phyloP scores from a whole-genome alignment of 495 filamentous ascomycete species.

The Pyrenula aspistea region DNA sequence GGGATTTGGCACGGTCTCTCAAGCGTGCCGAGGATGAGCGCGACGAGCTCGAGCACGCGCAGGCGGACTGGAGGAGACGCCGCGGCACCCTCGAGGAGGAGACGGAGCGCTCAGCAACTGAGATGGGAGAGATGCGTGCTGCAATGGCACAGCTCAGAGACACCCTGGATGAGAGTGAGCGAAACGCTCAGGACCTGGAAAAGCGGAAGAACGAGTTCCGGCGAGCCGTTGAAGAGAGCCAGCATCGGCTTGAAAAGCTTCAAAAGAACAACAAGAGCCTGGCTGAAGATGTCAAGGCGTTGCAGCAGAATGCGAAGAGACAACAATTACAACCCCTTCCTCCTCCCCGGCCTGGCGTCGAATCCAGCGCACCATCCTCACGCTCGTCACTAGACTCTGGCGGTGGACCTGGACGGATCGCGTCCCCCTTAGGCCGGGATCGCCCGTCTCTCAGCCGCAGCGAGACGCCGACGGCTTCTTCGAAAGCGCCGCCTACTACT shows the following conservation, averaged over 20 bases:
- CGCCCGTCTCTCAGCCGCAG: slow-evolving; percentile 26
- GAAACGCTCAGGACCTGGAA: slow-evolving; percentile 67
- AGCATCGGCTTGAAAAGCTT: slow-evolving; percentile 63
- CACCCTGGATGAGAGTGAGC: slow-evolving; percentile 77
- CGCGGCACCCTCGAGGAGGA: slow-evolving; percentile 62
- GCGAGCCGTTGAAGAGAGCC: slow-evolving; percentile 64
- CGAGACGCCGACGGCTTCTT: slow-evolving; percentile 24
- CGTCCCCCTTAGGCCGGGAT: slow-evolving; percentile 24
- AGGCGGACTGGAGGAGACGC: slow-evolving; percentile 60
- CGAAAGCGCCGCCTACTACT: slow-evolving; percentile 7
- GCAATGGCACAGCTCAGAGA: slow-evolving; percentile 72
- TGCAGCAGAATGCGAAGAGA: neutral
- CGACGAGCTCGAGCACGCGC: slow-evolving; percentile 55
- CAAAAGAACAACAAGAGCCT: slow-evolving; percentile 56
- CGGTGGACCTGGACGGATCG: slow-evolving; percentile 19
- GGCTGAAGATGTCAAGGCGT: slow-evolving; percentile 25
- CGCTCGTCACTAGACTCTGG: slow-evolving; percentile 59
- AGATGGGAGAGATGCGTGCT: slow-evolving; percentile 59
- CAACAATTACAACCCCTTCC: slow-evolving; percentile 4
- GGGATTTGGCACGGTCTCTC: slow-evolving; percentile 70
- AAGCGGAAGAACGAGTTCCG: slow-evolving; percentile 68
- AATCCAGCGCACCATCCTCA: slow-evolving; percentile 40
- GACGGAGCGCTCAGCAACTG: slow-evolving; percentile 53
- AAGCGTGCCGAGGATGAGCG: slow-evolving; percentile 55
- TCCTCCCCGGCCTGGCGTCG: slow-evolving; percentile 11